Conservation (phyloP, 2,329 filamentous ascomycete species). For the Sporothrix brunneoviolacea region DNA sequence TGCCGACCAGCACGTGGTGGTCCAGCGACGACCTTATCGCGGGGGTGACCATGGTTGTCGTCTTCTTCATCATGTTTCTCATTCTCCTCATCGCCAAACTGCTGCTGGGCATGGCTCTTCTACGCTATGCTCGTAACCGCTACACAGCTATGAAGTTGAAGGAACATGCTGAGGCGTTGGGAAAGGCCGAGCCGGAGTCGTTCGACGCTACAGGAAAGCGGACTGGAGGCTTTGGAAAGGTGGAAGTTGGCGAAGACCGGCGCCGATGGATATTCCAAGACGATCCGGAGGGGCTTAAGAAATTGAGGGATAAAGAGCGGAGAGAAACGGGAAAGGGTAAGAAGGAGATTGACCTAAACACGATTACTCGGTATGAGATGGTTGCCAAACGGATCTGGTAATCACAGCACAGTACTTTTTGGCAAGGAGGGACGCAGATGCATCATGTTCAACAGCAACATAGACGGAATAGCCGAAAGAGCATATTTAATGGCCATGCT, state of each 20-base stretch:
- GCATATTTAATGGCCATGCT: too few species aligned
- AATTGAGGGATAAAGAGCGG: slow-evolving; percentile 56
- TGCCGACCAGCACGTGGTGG: slow-evolving; percentile 29
- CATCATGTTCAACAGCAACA: too few species aligned
- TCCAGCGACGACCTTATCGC: slow-evolving; percentile 69
- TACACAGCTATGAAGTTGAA: slow-evolving; percentile 74
- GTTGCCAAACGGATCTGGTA: slow-evolving; percentile 95
- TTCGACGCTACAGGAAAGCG: slow-evolving; percentile 67
- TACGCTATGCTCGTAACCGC: slow-evolving; percentile 70
- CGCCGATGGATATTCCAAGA: slow-evolving; percentile 81
- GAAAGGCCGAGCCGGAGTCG: slow-evolving; percentile 43
- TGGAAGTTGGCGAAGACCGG: slow-evolving; percentile 86
- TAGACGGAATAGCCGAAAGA: slow-evolving; percentile 14
- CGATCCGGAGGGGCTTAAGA: slow-evolving; percentile 63
- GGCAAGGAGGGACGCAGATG: neutral
- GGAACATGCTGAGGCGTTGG: slow-evolving; percentile 46
- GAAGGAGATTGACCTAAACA: slow-evolving; percentile 55
- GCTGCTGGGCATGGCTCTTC: slow-evolving; percentile 77
- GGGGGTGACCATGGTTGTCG: slow-evolving; percentile 70
- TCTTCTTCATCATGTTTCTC: slow-evolving; percentile 80
- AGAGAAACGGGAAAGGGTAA: slow-evolving; percentile 52
- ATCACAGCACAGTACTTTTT: too few species aligned
- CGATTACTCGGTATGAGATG: slow-evolving; percentile 82
- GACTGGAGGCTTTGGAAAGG: slow-evolving; percentile 73
- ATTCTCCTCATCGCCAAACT: slow-evolving; percentile 80